Evolutionary conservation across 169 alveolate species (phyloP).

Genomic region (Plasmodium fragile): DNA sequence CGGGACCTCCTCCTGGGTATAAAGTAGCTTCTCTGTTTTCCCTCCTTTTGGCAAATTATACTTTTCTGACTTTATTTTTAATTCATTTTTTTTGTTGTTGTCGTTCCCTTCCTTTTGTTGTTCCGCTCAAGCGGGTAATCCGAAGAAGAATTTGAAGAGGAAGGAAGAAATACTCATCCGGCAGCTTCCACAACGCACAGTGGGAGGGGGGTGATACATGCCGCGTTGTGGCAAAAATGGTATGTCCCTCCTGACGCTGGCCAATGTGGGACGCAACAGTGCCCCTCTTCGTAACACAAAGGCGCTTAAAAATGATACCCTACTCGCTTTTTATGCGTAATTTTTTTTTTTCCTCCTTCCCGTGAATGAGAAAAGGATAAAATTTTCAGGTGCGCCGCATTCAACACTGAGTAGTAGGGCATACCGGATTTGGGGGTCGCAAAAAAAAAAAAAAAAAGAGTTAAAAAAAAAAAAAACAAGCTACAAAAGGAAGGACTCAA

Average conservation of each 20-base stretch:
- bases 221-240: neutral
- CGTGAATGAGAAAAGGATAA: neutral
- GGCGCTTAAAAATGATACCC: neutral
- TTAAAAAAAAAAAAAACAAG: too few species aligned
- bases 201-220: neutral
- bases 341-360: neutral
- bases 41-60: neutral
- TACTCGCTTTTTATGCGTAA: neutral
- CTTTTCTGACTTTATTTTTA: neutral
- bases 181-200: neutral
- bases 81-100: neutral
- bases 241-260: neutral
- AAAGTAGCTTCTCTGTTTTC: neutral
- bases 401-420: neutral
- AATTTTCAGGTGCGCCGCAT: neutral
- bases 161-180: neutral
- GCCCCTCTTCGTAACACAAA: neutral
- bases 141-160: neutral
- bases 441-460: too few species aligned
- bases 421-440: neutral
- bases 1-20: neutral
- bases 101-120: neutral
- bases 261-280: neutral
- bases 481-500: neutral
- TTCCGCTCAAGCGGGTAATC: neutral